phyloP scores from a whole-genome alignment of 768 basidiomycete species.

The Asterophora parasitica region DNA sequence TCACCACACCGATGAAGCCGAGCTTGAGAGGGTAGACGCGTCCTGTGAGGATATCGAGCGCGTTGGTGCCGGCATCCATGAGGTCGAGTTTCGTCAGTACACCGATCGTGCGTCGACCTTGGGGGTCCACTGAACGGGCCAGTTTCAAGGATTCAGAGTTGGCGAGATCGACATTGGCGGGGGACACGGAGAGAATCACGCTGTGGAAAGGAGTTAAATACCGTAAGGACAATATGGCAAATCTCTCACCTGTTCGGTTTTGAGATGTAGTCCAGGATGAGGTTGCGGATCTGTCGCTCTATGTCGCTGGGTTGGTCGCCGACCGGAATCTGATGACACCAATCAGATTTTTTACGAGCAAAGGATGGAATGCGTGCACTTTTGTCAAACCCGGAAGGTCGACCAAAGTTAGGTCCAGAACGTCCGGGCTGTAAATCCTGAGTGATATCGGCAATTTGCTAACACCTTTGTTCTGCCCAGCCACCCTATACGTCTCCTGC shows the following conservation, averaged over 20 bases:
- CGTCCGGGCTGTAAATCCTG: conserved; percentile 92
- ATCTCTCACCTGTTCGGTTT: conserved; percentile 84
- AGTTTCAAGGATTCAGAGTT: conserved; percentile 98
- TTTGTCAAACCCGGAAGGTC: conserved; percentile 97
- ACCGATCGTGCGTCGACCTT: conserved; percentile 94
- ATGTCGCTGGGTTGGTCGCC: conserved; percentile 98
- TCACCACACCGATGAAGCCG: conserved; percentile 97
- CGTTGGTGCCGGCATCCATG: conserved; percentile 99
- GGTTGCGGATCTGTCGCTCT: conserved; percentile 89
- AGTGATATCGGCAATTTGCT: conserved; percentile 94
- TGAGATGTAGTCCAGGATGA: conserved; percentile 94
- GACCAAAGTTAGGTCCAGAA: conserved; percentile 92
- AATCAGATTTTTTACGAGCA: not conserved
- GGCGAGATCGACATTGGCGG: conserved; percentile 97
- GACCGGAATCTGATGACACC: conserved; percentile 68
- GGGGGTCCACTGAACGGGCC: conserved; percentile 91
- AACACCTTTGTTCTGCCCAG: conserved; percentile 98
- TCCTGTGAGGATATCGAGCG: conserved; percentile 91
- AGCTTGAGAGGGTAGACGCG: conserved; percentile 97
- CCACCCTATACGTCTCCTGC: conserved; percentile 94
- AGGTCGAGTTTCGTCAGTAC: conserved; percentile 96
- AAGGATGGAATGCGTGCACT: conserved; percentile 36
- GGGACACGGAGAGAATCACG: conserved; percentile 94
- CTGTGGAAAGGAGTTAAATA: conserved; percentile 31
- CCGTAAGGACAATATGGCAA: not conserved